Base-by-base conservation (phyloP, 2,329 filamentous ascomycete species). In the Falciphora oryzae region DNA sequence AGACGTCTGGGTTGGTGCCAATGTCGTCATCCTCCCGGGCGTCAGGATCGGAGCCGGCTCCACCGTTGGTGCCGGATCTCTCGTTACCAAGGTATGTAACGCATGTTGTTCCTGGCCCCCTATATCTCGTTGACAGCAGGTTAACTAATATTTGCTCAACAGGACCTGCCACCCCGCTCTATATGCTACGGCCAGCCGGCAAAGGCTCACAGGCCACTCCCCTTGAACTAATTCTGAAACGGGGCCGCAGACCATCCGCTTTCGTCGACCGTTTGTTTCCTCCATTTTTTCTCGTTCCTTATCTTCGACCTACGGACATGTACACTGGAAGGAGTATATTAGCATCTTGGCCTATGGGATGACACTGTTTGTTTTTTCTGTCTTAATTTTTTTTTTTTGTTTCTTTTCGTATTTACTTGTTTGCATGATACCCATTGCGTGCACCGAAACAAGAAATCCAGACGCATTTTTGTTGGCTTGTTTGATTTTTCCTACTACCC, bases 1-100 rank as follows among this genome's bases (percentile, higher is more conserved):
- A 68, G 92, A 97, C 75, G 90, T 90, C 73, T 93, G 89, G 86
- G 85, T 96, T 67, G 91, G 89, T 1, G 91, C 90, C 16, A 89
- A 89, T 71, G 90, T 88, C 18, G 88, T 85, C 44, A 89, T 97
- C 66, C 80, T 96, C 65, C 89, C 91, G 0, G 92, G 92, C 10
- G 86, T 94, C 32, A 92, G 81, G 50, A 90, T 97, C 70, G 92
- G 93, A 11, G 86, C 86, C 73, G 93, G 93, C 5, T 86, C 84
- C 65, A 91, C 90, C 0, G 84, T 97, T 66, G 93, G 91, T 13
- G 92, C 93, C 8, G 92, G 91, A 18, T 91, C 90, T 69, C 88
- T 97, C 53, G 93, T 97, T 28, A 93, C 91, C 1, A 94, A 89
- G 87, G 81, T 84, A 74, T 69, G 79, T 72, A 60, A 7, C 57